A percentile compares a stretch with the other conserved stretches of the same genome.
These are phyloP conservation scores for Spergularia azorica DNA, from an alignment of 179 eudicot species.

Conservation along the genomic window DNA sequence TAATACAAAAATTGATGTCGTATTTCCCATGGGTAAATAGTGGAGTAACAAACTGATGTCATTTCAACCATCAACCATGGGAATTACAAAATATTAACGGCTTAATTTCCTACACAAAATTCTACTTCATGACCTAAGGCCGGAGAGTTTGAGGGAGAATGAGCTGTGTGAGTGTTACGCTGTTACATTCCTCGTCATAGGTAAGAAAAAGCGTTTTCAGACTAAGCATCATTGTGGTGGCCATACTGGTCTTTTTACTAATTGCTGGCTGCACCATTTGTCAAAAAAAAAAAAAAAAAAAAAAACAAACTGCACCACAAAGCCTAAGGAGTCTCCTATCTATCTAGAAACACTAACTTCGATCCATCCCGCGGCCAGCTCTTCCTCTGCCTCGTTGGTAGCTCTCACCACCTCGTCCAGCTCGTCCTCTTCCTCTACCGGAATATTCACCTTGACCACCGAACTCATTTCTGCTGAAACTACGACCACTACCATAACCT, in stretches of 20 bases:
- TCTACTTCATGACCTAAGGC: neutral
- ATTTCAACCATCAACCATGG: neutral
- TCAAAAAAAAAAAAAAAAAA: neutral
- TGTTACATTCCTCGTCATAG: constrained; percentile 12
- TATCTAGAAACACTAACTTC: constrained; percentile 22
- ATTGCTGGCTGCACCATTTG: constrained; percentile 19
- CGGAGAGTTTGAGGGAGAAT: neutral
- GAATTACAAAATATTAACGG: neutral
- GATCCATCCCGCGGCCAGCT: constrained; percentile 38
- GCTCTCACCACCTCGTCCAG: constrained; percentile 45
- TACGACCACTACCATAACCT: constrained; percentile 29
- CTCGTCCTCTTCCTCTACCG: constrained; percentile 41
- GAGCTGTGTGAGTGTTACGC: neutral
- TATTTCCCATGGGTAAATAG: too few species aligned
- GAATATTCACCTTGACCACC: constrained; percentile 44
- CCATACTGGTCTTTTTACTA: neutral
- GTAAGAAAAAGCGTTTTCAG: constrained; percentile 12
- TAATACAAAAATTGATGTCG: too few species aligned
- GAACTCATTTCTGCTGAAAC: constrained; percentile 44
- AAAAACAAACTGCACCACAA: neutral
- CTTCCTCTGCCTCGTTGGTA: constrained; percentile 65
- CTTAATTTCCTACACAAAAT: constrained; percentile 4
- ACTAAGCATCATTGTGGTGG: neutral
- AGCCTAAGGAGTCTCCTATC: constrained; percentile 20
- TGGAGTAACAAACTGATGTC: too few species aligned